Evolutionary conservation across 805 yeast species (phyloP).

Genomic region (Metschnikowia baotianmanensis): DNA sequence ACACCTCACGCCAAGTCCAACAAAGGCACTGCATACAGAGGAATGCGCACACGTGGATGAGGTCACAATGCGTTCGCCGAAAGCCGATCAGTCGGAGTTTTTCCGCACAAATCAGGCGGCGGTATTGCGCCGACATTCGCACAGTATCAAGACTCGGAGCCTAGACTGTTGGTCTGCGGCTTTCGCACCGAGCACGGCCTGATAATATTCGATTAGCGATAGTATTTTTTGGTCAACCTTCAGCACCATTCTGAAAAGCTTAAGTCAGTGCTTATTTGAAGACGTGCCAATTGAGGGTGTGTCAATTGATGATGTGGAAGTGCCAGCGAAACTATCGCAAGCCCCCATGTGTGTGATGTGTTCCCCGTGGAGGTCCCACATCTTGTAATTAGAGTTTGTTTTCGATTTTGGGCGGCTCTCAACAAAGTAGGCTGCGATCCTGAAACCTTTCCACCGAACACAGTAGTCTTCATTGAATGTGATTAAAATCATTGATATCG

Average conservation of each 20-base stretch:
- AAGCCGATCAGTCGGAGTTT: constrained; percentile 5
- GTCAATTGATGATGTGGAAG: no score
- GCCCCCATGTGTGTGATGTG: no score
- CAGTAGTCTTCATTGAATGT: neutral
- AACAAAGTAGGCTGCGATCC: neutral
- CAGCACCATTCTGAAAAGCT: no score
- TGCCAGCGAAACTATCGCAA: no score
- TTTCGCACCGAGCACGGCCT: constrained; percentile 9
- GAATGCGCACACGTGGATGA: constrained; percentile 5
- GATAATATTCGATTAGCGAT: neutral
- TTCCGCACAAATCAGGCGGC: constrained; percentile 4
- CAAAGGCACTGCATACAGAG: neutral
- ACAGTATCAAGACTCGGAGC: neutral
- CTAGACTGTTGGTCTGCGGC: no score
- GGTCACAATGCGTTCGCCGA: constrained; percentile 5
- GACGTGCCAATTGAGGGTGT: no score
- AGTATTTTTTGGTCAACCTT: no score
- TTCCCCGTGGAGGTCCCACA: no score
- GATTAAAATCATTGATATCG: no score
- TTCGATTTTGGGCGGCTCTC: neutral
- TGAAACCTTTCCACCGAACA: no score
- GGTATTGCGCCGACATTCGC: constrained; percentile 3
- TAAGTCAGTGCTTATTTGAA: no score
- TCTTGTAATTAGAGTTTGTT: neutral
- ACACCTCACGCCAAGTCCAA: neutral